Base-by-base conservation (phyloP, 2,329 filamentous ascomycete species). In the Calonectria leucothoes region DNA sequence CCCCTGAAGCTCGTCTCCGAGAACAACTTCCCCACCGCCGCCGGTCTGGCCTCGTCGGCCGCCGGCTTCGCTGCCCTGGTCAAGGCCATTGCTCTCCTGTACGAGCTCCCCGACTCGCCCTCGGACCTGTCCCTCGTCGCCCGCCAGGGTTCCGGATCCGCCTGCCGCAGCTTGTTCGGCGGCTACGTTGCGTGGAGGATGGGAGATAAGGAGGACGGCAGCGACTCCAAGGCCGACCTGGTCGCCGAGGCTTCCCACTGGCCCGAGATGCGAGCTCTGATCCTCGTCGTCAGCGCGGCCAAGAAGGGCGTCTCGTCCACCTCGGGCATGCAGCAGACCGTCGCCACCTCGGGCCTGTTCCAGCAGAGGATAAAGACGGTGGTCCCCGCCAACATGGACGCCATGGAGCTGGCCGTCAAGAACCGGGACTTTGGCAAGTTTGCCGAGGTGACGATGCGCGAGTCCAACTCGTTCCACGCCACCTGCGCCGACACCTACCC, bases 1-100 rank as follows among this genome's bases (percentile, higher is more conserved):
- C 92, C 94, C 39, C 91, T 99, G 74, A 94, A 93, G 80, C 93
- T 99, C 77, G 95, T 98, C 70, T 97, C 94, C 71, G 94, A 97
- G 88, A 99, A 99, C 90, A 99, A 99, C 90, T 99, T 99, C 90
- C 97, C 97, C 76, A 99, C 97, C 3, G 97, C 97, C 31, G 97
- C 97, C 6, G 97, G 97, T 8, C 92, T 99, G 20, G 93, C 93
- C 5, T 93, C 91, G 23, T 94, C 92, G 0, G 93, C 92, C 1
- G 92, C 92, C 1, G 92, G 92, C 6, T 93, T 94, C 76, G 92
- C 92, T 3, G 92, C 92, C 25, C 86, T 94, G 7, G 92, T 98
- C 25, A 91, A 95, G 72, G 96, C 95, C 76, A 95, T 99, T 79
- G 97, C 97, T 42, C 91, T 98, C 84, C 91, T 99, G 49, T 99